These are phyloP conservation scores for Solanum arcanum DNA, from an alignment of 257 asterid species.

Conservation along the genomic window DNA sequence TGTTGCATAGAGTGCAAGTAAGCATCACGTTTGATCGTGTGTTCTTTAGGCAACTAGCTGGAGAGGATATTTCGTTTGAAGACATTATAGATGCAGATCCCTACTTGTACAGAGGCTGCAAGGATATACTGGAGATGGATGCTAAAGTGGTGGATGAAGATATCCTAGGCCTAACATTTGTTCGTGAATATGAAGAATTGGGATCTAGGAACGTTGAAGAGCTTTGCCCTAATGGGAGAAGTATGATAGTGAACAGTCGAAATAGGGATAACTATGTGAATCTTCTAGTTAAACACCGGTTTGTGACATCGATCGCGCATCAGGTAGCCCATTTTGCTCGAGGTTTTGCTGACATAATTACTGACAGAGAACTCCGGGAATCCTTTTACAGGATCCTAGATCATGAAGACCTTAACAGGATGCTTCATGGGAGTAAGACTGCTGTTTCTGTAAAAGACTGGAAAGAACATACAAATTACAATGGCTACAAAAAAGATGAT, in stretches of 20 bases:
- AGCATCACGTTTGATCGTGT: neutral
- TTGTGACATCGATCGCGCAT: constrained; percentile 46
- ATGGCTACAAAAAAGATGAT: constrained; percentile 61
- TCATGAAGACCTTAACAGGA: constrained; percentile 60
- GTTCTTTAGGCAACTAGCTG: neutral
- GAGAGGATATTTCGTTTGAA: neutral
- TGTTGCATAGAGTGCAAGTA: neutral
- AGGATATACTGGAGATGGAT: neutral
- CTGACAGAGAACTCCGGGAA: constrained; percentile 14
- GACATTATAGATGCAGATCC: neutral
- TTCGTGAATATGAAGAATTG: neutral
- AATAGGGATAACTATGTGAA: neutral
- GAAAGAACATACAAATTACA: constrained; percentile 71
- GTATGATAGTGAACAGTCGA: neutral
- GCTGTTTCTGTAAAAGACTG: constrained; percentile 70
- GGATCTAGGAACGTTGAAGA: neutral
- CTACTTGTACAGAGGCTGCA: neutral
- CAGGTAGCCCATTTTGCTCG: constrained; percentile 48
- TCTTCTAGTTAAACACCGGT: constrained; percentile 24
- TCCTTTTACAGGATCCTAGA: constrained; percentile 61
- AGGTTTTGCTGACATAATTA: constrained; percentile 58
- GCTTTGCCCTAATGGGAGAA: neutral
- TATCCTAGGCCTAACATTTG: neutral
- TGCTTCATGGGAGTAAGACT: constrained; percentile 68
- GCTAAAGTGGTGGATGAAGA: neutral